Percentiles rank a stretch among this genome's conserved stretches.
Evolutionary conservation across 2,329 filamentous ascomycete species (phyloP).

Genomic region (Talaromyces atroroseus): DNA sequence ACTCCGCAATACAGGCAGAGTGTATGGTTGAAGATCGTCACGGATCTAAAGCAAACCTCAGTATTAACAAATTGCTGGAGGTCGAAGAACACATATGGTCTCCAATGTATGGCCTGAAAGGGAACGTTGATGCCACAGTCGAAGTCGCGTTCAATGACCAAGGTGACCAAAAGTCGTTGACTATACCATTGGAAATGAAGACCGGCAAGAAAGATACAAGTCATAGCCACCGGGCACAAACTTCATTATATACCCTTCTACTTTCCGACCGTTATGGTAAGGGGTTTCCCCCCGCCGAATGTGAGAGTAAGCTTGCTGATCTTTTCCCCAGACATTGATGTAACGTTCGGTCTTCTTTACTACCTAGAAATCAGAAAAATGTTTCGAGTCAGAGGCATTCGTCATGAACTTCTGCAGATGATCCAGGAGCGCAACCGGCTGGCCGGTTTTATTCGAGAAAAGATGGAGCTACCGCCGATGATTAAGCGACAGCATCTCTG

Average conservation of each 20-base stretch:
- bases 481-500: conserved; percentile 76
- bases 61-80: conserved; percentile 87
- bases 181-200: conserved; percentile 92
- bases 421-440: conserved; percentile 91
- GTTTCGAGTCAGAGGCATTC: conserved; percentile 75
- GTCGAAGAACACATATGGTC: conserved; percentile 99
- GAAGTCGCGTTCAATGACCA: conserved; percentile 76
- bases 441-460: conserved; percentile 76
- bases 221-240: conserved; percentile 83
- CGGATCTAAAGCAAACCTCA: conserved; percentile 70
- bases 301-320: conserved; percentile 16
- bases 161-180: conserved; percentile 61
- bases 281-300: conserved; percentile 16
- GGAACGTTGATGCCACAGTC: conserved; percentile 95
- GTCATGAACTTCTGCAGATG: conserved; percentile 90
- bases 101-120: conserved; percentile 93
- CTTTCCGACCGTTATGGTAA: conserved; percentile 81
- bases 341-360: conserved; percentile 85
- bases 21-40: conserved; percentile 75
- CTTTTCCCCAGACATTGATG: conserved; percentile 63
- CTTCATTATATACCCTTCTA: conserved; percentile 85
- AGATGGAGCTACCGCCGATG: conserved; percentile 79
- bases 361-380: conserved; percentile 90
- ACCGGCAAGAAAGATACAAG: conserved; percentile 78
- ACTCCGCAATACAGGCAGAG: conserved; percentile 46